Conservation (phyloP, 2,329 filamentous ascomycete genomes). For the Hortaea werneckii region DNA sequence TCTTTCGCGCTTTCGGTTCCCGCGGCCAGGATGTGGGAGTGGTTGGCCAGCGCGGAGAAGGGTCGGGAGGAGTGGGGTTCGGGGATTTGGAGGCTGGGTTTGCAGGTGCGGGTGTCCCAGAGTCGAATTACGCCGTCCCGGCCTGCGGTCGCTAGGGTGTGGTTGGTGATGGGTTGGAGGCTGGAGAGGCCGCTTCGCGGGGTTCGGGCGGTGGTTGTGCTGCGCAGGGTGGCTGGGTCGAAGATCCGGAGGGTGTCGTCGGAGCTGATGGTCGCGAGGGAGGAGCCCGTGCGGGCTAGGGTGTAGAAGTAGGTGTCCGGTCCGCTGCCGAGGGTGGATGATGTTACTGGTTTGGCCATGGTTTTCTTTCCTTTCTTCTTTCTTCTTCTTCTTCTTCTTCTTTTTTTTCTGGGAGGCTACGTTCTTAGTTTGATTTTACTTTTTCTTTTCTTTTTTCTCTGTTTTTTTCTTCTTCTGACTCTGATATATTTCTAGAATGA, state of each 20-base stretch:
- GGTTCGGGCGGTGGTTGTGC: constrained; percentile 40
- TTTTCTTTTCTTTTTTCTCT: no score
- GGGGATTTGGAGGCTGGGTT: constrained; percentile 11
- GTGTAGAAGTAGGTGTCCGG: constrained; percentile 45
- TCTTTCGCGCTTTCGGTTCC: constrained; percentile 52
- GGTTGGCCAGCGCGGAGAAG: constrained; percentile 57
- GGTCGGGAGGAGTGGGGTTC: constrained; percentile 39
- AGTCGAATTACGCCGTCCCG: constrained; percentile 53
- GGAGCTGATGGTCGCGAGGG: constrained; percentile 55
- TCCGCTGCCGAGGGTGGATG: constrained; percentile 9
- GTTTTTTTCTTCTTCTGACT: no score
- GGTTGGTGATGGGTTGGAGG: constrained; percentile 37
- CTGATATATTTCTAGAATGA: no score
- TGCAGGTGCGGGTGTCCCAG: constrained; percentile 13
- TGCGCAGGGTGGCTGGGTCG: constrained; percentile 45
- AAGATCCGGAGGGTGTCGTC: constrained; percentile 61
- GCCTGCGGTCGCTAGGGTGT: constrained; percentile 56
- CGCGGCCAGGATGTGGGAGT: constrained; percentile 52
- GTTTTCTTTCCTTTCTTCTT: neutral
- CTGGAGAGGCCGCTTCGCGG: constrained; percentile 55
- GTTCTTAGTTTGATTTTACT: no score
- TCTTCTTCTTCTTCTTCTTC: no score
- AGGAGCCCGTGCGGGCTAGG: constrained; percentile 32
- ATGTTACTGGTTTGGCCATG: constrained; percentile 12
- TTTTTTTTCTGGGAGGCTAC: no score